A percentile compares a stretch with the other conserved stretches of the same genome.
Conservation (phyloP, 805 yeast species). For the Kazachstania bromeliacearum region DNA sequence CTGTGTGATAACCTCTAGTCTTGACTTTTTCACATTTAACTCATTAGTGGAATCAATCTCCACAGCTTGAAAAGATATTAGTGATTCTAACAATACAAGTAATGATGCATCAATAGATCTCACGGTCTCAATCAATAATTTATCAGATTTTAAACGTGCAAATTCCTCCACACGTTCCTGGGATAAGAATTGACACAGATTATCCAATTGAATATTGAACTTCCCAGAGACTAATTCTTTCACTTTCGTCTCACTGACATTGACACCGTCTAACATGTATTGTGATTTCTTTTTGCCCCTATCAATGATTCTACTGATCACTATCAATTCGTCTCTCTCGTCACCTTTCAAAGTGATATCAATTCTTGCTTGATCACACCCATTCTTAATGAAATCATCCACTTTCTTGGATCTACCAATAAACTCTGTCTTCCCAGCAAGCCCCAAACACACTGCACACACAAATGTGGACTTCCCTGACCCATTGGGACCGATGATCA, state of each 20-base stretch:
- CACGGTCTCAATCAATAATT: slow-evolving; percentile 66
- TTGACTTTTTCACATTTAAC: slow-evolving; percentile 23
- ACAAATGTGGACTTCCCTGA: slow-evolving; percentile 90
- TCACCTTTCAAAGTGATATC: slow-evolving; percentile 29
- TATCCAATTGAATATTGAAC: slow-evolving; percentile 77
- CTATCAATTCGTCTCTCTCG: slow-evolving; percentile 23
- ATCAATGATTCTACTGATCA: slow-evolving; percentile 37
- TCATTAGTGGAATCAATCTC: slow-evolving; percentile 33
- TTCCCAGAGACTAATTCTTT: slow-evolving; percentile 33
- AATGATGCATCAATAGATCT: slow-evolving; percentile 65
- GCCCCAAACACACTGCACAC: slow-evolving; percentile 83
- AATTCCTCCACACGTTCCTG: slow-evolving; percentile 93
- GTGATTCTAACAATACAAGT: slow-evolving; percentile 43
- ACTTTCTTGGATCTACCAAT: slow-evolving; percentile 60
- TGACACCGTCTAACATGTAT: slow-evolving; percentile 41
- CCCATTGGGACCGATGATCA: slow-evolving; percentile 96
- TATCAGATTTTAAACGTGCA: slow-evolving; percentile 70
- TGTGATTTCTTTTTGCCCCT: slow-evolving; percentile 37
- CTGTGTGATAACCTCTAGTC: slow-evolving; percentile 28
- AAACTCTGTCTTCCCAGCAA: slow-evolving; percentile 68
- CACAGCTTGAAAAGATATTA: slow-evolving; percentile 43
- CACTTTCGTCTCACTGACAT: slow-evolving; percentile 37
- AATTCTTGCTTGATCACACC: slow-evolving; percentile 33
- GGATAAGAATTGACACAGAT: slow-evolving; percentile 87
- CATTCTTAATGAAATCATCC: slow-evolving; percentile 64